Base-by-base conservation (phyloP, 768 basidiomycete species). In the Suillus weaverae region DNA sequence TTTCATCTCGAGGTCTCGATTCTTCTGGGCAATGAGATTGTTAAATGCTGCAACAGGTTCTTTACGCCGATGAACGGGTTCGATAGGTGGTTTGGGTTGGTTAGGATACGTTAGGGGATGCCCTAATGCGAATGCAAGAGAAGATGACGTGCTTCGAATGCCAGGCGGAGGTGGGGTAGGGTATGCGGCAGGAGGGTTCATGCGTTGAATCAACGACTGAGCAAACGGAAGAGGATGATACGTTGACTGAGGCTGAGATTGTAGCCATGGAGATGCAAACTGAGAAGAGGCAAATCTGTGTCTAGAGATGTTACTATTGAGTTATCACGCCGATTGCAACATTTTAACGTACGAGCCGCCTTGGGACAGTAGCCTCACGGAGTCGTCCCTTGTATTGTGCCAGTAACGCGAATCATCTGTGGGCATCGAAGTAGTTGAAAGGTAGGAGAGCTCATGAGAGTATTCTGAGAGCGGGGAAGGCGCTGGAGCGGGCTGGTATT, bases 41-140 rank as follows among this genome's bases (percentile, higher is more conserved):
- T 89, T 83, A 73, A 91, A 91, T 73, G 90, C 92, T 4, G 78
- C 73, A 3, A 80, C 73, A 1, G 89, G 91, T 53, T 92, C 86
- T 62, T 85, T 80, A 7, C 89, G 83, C 22, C 77, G 74, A 69
- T 85, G 85, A 10, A 77, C 69, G 26, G 66, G 73, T 43, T 73
- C 68, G 32, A 1, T 59, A 18, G 57, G 26, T 30, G 57, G 36
- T 30, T 59, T 59, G 3, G 57, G 16, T 41, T 59, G 39, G 11
- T 75, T 74, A 7, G 70, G 50, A 56, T 67, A 73, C 46, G 73
- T 71, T 35, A 70, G 75, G 6, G 79, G 80, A 48, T 80, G 76
- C 6, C 89, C 90, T 30, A 94, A 83, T 4, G 92, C 92, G 73
- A 82, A 82, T 5, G 91, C 91, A 63, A 92, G 84, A 14, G 91